Conservation (phyloP, 805 yeast genomes). For the Cyberlindnera euphorbiae region DNA sequence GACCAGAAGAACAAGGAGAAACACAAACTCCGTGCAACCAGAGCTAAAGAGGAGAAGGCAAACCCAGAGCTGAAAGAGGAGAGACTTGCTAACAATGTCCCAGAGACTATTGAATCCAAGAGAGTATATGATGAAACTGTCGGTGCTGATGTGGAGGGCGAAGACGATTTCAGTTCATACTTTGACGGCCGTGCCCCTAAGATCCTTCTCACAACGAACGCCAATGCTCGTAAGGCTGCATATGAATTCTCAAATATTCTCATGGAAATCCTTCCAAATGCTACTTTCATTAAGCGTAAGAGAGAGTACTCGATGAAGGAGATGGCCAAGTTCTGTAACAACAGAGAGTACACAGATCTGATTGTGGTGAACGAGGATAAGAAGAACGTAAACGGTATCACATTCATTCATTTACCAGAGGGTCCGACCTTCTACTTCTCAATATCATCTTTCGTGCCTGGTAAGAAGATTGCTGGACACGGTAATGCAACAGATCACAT, state of each 20-base stretch:
- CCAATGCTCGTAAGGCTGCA: constrained; percentile 78
- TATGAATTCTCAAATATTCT: constrained; percentile 86
- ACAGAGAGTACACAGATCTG: constrained; percentile 83
- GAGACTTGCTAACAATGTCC: constrained; percentile 45
- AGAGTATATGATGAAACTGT: constrained; percentile 27
- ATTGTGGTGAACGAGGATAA: constrained; percentile 91
- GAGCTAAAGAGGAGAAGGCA: constrained; percentile 82
- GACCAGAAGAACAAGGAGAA: constrained; percentile 71
- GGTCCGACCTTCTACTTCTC: constrained; percentile 96
- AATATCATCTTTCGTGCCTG: constrained; percentile 68
- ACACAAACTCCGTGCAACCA: constrained; percentile 69
- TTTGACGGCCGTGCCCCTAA: constrained; percentile 52
- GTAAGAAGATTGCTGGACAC: constrained; percentile 76
- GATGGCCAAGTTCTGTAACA: constrained; percentile 77
- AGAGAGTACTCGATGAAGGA: constrained; percentile 79
- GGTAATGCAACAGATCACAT: constrained; percentile 87
- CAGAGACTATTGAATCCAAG: constrained; percentile 25
- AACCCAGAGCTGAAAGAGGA: constrained; percentile 81
- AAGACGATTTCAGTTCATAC: constrained; percentile 27
- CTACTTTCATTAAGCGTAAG: constrained; percentile 83
- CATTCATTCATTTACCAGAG: constrained; percentile 88
- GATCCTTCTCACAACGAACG: constrained; percentile 84
- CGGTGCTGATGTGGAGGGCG: constrained; percentile 26
- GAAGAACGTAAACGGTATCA: constrained; percentile 84
- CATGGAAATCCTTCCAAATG: constrained; percentile 79